Evolutionary conservation across 169 alveolate genomes (phyloP).

Genomic region (Cryptosporidium sp.): DNA sequence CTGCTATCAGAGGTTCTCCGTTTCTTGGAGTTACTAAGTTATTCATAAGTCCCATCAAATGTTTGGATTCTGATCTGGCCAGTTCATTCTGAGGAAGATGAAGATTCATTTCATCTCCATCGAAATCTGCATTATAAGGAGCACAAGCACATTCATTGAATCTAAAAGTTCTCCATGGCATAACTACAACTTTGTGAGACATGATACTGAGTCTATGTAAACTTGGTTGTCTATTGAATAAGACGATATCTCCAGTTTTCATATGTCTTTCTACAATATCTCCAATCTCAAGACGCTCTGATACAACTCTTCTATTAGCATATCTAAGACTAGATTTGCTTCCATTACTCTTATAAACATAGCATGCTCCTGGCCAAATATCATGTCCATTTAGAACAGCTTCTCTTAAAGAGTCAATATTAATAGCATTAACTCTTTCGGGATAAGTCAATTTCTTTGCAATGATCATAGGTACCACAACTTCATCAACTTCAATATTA

Average conservation of each 20-base stretch:
- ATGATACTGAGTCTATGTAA: conserved; percentile 97
- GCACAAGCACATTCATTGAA: conserved; percentile 98
- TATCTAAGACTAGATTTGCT: conserved; percentile 85
- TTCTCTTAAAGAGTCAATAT: conserved; percentile 89
- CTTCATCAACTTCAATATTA: conserved; percentile 96
- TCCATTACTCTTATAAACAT: conserved; percentile 85
- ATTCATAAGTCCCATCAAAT: conserved; percentile 93
- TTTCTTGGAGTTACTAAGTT: conserved; percentile 97
- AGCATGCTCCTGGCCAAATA: conserved; percentile 97
- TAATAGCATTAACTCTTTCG: conserved; percentile 92
- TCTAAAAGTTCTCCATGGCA: conserved; percentile 96
- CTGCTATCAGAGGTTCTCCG: conserved; percentile 97
- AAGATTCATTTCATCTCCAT: conserved; percentile 99
- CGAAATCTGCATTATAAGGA: conserved; percentile 99
- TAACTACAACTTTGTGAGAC: conserved; percentile 95
- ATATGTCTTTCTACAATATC: conserved; percentile 98
- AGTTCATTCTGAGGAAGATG: conserved; percentile 98
- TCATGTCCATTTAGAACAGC: conserved; percentile 94
- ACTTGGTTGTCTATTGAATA: conserved; percentile 99
- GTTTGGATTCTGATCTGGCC: conserved; percentile 93
- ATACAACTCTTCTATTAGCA: conserved; percentile 88
- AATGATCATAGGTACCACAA: conserved; percentile 96
- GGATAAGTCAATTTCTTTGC: conserved; percentile 97
- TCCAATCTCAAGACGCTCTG: conserved; percentile 92
- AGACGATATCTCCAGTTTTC: conserved; percentile 96